Evolutionary conservation across 148 eudicot species (phyloP), one percentile per base, ranked within the genome.

Genomic region (Dianthus caryophyllus): DNA sequence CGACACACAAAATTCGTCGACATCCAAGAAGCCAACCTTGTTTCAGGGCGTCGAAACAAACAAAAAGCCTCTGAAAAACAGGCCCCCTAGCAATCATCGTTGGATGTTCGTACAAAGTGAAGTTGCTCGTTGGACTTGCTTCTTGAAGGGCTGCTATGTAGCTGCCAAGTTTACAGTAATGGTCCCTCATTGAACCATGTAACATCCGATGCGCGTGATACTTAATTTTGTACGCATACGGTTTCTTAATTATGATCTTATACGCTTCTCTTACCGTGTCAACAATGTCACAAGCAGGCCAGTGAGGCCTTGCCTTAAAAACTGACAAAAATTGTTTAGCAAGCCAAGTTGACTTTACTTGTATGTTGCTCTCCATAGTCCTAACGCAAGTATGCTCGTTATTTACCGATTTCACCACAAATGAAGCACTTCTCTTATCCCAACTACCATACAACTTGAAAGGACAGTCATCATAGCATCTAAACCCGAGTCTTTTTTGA

Each of bases 41-140:
- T 4, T 33, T 36, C 64, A 61, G 0, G 5, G 2, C 46, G n/a
- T 61, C 25, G 8, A 61, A 61, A 36, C 64, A 33, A 17, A 60
- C n/a, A n/a, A 60, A 60, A 60, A 60, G 10, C 64, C 64, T 60
- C 31, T 60, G 64, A 16, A 60, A 60, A 16, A 60, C 24, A 15
- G 44, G 39, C 7, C n/a, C n/a, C n/a, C 33, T 51, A 2, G 38
- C 38, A 2, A 7, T n/a, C 10, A 21, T 2, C 56, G n/a, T n/a
- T n/a, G n/a, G 56, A 18, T 9, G 2, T 16, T 10, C 18, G 1
- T 16, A 15, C n/a, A n/a, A 6, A 18, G 25, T 53, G 26, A 20
- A 20, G 2, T 15, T 2, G 6, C 9, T 20, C 5, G 11, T n/a
- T n/a, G 25, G 26, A 13, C 21, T 21, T 8, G 2, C 63, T 13